Percentiles rank a stretch among this genome's conserved stretches.
These are phyloP conservation scores for Diaporthe destruens DNA, from an alignment of 2,329 filamentous ascomycete species.

Conservation along the genomic window DNA sequence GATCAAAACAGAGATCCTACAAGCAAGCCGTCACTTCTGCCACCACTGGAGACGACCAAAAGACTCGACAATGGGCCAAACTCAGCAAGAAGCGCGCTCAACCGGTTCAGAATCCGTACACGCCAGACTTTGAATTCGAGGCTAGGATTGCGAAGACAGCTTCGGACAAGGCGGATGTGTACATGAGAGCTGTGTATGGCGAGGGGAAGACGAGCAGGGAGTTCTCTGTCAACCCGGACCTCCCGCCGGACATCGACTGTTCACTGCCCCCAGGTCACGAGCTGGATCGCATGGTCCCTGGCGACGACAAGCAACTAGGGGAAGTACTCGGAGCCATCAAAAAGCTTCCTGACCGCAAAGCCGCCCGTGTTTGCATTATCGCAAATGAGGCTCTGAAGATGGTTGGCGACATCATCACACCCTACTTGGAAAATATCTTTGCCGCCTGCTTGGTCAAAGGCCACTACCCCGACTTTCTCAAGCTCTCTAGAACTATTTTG, in stretches of 20 bases:
- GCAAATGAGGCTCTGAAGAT: conserved; percentile 14
- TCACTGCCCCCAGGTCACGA: neutral
- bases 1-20: neutral
- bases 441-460: neutral
- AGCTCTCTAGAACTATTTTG: neutral
- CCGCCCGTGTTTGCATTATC: neutral
- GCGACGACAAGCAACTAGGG: neutral
- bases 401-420: neutral
- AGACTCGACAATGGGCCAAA: neutral
- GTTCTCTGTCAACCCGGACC: neutral
- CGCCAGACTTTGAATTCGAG: neutral
- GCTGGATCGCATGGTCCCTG: neutral
- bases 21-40: neutral
- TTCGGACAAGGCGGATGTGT: neutral
- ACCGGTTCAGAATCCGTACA: neutral
- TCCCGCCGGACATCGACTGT: neutral
- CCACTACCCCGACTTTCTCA: conserved; percentile 2
- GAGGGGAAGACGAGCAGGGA: neutral
- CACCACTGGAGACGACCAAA: neutral
- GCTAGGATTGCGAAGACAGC: neutral
- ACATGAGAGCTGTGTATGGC: neutral
- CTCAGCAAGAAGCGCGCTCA: neutral
- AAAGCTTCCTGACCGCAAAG: neutral
- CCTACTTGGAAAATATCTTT: conserved; percentile 3
- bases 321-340: neutral